Conservation (phyloP, 2,329 filamentous ascomycete species). For the Fusarium tuaranense region DNA sequence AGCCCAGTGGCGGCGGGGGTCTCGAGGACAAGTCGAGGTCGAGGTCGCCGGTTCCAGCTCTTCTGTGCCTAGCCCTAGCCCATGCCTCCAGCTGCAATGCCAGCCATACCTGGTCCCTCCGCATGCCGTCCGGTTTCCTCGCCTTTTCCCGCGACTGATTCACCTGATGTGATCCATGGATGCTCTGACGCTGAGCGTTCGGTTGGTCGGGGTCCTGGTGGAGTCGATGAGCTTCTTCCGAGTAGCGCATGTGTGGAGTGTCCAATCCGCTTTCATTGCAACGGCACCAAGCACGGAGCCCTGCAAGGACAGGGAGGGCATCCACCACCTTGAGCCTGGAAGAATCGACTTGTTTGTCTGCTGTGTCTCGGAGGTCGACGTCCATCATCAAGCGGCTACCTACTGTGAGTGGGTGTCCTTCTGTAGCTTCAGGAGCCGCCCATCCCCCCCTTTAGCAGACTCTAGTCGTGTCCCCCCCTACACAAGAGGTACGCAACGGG, state of each 20-base stretch:
- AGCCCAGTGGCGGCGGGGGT: slow-evolving; percentile 23
- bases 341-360: not conserved
- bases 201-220: slow-evolving; percentile 41
- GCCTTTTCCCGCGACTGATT: slow-evolving; percentile 20
- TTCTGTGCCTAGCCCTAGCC: not conserved
- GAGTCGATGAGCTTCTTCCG: slow-evolving; percentile 41
- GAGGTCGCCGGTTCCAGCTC: not conserved
- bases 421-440: slow-evolving; percentile 14
- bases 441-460: slow-evolving; percentile 3
- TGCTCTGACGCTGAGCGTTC: slow-evolving; percentile 34
- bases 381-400: slow-evolving; percentile 13
- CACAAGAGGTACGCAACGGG: not conserved
- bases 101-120: not conserved
- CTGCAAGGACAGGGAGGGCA: slow-evolving; percentile 40
- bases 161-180: slow-evolving; percentile 43
- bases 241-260: slow-evolving; percentile 41
- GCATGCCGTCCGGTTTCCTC: slow-evolving; percentile 13
- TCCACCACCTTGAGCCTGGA: slow-evolving; percentile 29
- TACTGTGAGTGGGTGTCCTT: slow-evolving; percentile 2
- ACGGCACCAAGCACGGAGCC: slow-evolving; percentile 36
- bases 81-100: not conserved
- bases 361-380: not conserved
- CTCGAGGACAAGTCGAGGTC: slow-evolving; percentile 2
- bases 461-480: not conserved
- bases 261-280: slow-evolving; percentile 47